Evolutionary conservation across 2,329 filamentous ascomycete genomes (phyloP).

Genomic region (Colletotrichum theobromicola): DNA sequence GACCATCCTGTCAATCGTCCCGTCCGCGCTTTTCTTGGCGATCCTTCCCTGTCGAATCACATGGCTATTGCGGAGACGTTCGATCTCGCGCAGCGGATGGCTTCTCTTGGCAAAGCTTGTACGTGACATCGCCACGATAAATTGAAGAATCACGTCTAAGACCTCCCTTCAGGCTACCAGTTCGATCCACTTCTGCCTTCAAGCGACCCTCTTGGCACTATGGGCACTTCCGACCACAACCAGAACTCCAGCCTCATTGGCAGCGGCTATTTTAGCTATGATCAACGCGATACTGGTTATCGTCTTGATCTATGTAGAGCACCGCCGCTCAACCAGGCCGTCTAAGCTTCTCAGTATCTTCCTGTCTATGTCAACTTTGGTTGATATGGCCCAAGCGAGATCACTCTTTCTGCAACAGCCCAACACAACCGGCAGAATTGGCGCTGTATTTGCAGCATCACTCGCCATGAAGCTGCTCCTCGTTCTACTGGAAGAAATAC

Average conservation of each 20-base stretch:
- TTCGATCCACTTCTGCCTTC: not conserved
- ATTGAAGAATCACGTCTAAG: not conserved
- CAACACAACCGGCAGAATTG: slow-evolving; percentile 18
- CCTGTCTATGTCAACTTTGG: slow-evolving; percentile 33
- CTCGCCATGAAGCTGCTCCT: slow-evolving; percentile 31
- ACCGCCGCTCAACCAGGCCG: slow-evolving; percentile 34
- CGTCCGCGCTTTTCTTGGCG: not conserved
- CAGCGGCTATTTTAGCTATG: slow-evolving; percentile 30
- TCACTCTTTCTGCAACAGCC: slow-evolving; percentile 35
- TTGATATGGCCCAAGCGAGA: slow-evolving; percentile 35
- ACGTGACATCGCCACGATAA: not conserved
- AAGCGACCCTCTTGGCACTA: not conserved
- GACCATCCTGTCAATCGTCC: slow-evolving; percentile 17
- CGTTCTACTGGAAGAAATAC: slow-evolving; percentile 32
- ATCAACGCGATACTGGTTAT: slow-evolving; percentile 33
- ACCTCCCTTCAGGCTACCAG: not conserved
- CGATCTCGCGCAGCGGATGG: not conserved
- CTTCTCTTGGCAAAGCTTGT: slow-evolving; percentile 28
- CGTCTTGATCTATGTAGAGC: slow-evolving; percentile 38
- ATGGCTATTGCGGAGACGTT: slow-evolving; percentile 5
- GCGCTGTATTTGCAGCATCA: slow-evolving; percentile 27
- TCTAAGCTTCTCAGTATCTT: slow-evolving; percentile 36
- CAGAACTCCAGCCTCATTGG: slow-evolving; percentile 25
- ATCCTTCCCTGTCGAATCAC: not conserved
- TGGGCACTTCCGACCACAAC: not conserved